phyloP scores from a whole-genome alignment of 2,329 filamentous ascomycete genomes.

The Colletotrichum sp. region DNA sequence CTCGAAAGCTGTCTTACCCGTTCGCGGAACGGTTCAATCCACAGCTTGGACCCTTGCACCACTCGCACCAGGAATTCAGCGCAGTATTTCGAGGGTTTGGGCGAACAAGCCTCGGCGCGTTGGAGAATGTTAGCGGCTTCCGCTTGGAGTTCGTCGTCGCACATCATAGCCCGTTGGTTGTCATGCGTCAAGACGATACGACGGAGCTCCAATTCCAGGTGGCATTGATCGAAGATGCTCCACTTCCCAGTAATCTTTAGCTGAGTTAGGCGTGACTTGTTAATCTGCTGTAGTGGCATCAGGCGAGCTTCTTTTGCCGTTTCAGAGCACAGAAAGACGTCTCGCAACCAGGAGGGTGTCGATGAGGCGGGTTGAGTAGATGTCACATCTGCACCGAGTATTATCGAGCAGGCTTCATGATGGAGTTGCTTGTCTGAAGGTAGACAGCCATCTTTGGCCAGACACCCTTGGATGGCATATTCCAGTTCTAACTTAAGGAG shows the following conservation, averaged over 20 bases:
- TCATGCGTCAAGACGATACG: not conserved
- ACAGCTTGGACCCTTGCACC: not conserved
- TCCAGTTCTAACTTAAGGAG: constrained; percentile 37
- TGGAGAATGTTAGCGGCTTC: not conserved
- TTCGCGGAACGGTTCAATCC: not conserved
- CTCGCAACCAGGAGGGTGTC: constrained; percentile 26
- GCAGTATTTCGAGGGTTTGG: not conserved
- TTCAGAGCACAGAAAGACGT: constrained; percentile 16
- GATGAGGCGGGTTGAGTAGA: not conserved
- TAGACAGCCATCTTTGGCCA: constrained; percentile 19
- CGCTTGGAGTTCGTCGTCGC: not conserved
- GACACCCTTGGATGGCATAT: constrained; percentile 26
- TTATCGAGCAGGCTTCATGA: constrained; percentile 28
- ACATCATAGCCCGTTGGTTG: not conserved
- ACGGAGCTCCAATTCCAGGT: not conserved
- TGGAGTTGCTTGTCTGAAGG: constrained; percentile 24
- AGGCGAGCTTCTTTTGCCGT: constrained; percentile 20
- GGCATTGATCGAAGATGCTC: not conserved
- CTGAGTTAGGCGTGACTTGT: not conserved
- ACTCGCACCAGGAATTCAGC: not conserved
- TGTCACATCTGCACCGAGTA: constrained; percentile 27
- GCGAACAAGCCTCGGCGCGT: not conserved
- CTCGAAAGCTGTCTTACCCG: not conserved
- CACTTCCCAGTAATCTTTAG: not conserved
- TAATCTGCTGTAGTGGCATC: not conserved